phyloP scores from a whole-genome alignment of 108 stramenopile species.

The Cyclostephanos invisitatus region DNA sequence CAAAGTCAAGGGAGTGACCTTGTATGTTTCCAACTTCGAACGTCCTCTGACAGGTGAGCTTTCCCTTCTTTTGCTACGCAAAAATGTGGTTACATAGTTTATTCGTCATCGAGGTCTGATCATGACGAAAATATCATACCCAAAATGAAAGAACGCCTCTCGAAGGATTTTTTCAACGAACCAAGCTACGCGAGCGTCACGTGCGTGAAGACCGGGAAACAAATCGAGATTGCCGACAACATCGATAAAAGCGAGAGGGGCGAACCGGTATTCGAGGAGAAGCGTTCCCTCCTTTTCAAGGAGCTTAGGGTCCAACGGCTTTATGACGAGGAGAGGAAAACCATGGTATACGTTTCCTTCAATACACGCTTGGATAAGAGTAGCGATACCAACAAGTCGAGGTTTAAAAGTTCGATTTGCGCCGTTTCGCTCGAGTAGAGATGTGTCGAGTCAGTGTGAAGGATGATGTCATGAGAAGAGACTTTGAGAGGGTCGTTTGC shows the following conservation, averaged over 20 bases:
- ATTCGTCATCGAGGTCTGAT: not conserved
- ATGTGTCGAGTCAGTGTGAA: no score
- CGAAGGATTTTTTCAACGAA: slow-evolving; percentile 84
- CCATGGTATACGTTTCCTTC: slow-evolving; percentile 86
- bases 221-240: slow-evolving; percentile 70
- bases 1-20: slow-evolving; percentile 73
- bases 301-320: slow-evolving; percentile 83
- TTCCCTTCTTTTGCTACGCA: not conserved
- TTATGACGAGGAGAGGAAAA: slow-evolving; percentile 81
- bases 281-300: slow-evolving; percentile 83
- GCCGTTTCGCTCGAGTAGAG: slow-evolving; percentile 74
- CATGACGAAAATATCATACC: not conserved
- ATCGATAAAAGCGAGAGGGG: slow-evolving; percentile 68
- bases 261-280: slow-evolving; percentile 88
- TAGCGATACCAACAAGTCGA: slow-evolving; percentile 82
- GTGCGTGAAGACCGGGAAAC: slow-evolving; percentile 71
- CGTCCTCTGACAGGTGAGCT: slow-evolving; percentile 69
- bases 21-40: slow-evolving; percentile 91
- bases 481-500: no score
- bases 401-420: slow-evolving; percentile 82
- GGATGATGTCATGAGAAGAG: no score
- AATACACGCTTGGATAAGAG: slow-evolving; percentile 90
- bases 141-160: slow-evolving; percentile 59
- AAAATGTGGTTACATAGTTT: not conserved
- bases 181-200: slow-evolving; percentile 81